Conservation (phyloP, 352 stramenopile genomes). For the Globisporangium radiosum region DNA sequence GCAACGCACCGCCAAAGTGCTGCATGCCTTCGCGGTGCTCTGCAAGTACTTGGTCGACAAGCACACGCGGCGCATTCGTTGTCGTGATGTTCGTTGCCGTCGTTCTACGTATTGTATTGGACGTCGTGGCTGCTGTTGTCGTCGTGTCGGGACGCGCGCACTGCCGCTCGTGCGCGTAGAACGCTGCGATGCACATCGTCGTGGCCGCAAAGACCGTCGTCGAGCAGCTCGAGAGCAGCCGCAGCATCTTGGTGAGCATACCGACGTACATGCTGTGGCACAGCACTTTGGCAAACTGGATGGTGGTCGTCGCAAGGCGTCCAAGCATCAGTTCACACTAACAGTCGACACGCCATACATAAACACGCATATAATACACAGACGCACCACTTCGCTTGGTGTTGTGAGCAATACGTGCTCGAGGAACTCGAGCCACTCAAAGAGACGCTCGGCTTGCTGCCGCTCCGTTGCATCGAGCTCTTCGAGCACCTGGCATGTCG, state of each 20-base stretch:
- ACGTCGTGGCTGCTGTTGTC: background rate
- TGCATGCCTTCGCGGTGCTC: conserved; percentile 46
- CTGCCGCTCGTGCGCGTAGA: conserved; percentile 47
- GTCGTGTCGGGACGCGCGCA: background rate
- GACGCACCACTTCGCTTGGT: conserved; percentile 22
- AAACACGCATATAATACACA: background rate
- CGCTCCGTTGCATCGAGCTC: conserved; percentile 37
- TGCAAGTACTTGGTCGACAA: conserved; percentile 44
- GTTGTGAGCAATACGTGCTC: conserved; percentile 42
- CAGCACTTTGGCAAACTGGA: conserved; percentile 32
- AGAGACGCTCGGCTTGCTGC: conserved; percentile 38
- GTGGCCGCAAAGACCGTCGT: conserved; percentile 62
- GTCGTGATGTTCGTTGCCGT: background rate
- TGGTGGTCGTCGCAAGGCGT: too few relatives aligned
- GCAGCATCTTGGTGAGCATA: conserved; percentile 60
- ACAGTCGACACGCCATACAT: too few relatives aligned
- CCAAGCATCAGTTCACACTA: too few relatives aligned
- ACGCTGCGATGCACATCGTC: conserved; percentile 45
- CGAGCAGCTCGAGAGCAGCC: conserved; percentile 42
- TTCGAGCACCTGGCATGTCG: conserved; percentile 57
- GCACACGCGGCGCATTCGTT: conserved; percentile 12
- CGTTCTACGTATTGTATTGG: too few relatives aligned
- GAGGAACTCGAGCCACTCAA: conserved; percentile 60
- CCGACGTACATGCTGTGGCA: conserved; percentile 47
- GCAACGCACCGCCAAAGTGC: conserved; percentile 52